Evolutionary conservation across 345 rosid genomes (phyloP), one percentile per base, ranked within the genome.

Genomic region (Pistacia atlantica): DNA sequence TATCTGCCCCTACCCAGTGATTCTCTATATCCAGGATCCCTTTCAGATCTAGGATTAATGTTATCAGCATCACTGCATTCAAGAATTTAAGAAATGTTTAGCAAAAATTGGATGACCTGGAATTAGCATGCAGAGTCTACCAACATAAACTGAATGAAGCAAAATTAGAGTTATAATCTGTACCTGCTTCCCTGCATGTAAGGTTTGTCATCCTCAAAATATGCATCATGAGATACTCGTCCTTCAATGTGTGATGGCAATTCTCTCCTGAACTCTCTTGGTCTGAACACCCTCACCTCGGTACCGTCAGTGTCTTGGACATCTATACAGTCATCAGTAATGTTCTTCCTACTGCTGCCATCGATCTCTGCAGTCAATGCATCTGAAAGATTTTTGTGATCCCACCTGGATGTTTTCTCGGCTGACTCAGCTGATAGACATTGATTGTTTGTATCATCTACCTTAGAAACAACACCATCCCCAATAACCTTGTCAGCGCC

Each of bases 1-100:
- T 78, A 65, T 72, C 80, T 72, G 55, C 62, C 55, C 51, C 76
- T 48, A 64, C 66, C 69, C 38, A 55, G 66, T 35, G 20, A 42
- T 64, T 64, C 52, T 37, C 52, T 71, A 71, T 63, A 51, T 38
- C 75, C 75, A 63, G 65, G 58, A 55, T 54, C 75, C 61, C 64
- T 69, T 71, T 71, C 56, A 64, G 42, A 63, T 65, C 69, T 57
- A 62, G 59, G 18, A 14, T n/a, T 64, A 28, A 18, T 38, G 68
- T 52, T 22, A 57, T 52, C 72, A n/a, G 59, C 49, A 49, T 56
- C 72, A 65, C 80, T 78, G 76, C 46, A 71, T 45, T 68, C 8
- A 38, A 65, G 9, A 54, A 37, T 54, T 51, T 22, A 7, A 52
- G 61, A 49, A 37, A 0, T 5, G 12, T 6, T 61, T 5, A 77